Conservation (phyloP, 805 yeast species). For the Saccharomycopsis sp. region DNA sequence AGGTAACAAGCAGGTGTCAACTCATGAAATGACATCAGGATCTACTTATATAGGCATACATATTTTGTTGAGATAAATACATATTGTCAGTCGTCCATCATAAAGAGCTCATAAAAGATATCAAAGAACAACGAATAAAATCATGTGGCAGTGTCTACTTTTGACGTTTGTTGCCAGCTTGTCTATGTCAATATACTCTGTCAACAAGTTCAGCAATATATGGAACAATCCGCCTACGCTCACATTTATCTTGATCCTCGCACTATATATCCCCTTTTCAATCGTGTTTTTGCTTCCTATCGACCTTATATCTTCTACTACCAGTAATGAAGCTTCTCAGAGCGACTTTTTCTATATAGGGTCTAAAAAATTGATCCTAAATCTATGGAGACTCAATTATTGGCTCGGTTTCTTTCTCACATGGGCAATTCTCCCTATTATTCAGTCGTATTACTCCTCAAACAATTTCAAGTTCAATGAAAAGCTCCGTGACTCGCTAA, state of each 20-base stretch:
- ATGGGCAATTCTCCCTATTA: conserved; percentile 67
- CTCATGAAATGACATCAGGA: too few relatives aligned
- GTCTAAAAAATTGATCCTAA: conserved; percentile 40
- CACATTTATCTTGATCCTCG: conserved; percentile 42
- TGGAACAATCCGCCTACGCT: conserved; percentile 36
- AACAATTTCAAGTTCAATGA: conserved; percentile 50
- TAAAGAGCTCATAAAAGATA: too few relatives aligned
- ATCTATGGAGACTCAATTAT: conserved; percentile 67
- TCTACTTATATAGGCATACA: too few relatives aligned
- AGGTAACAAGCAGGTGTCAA: too few relatives aligned
- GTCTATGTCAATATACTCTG: conserved; percentile 24
- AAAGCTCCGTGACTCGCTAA: conserved; percentile 50
- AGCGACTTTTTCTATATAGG: conserved; percentile 38
- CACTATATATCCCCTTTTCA: conserved; percentile 70
- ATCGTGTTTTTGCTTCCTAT: conserved; percentile 68
- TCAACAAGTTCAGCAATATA: conserved; percentile 33
- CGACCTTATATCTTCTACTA: conserved; percentile 56
- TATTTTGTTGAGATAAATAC: too few relatives aligned
- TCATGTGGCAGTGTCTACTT: conserved; percentile 14
- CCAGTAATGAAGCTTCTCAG: conserved; percentile 30
- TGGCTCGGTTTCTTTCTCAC: conserved; percentile 79
- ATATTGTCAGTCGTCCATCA: too few relatives aligned
- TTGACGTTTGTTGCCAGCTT: conserved; percentile 9
- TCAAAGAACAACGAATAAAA: too few relatives aligned
- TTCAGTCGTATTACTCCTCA: conserved; percentile 67